phyloP scores from a whole-genome alignment of 1,284 basidiomycete genomes.

The Fomitopsis palustris region DNA sequence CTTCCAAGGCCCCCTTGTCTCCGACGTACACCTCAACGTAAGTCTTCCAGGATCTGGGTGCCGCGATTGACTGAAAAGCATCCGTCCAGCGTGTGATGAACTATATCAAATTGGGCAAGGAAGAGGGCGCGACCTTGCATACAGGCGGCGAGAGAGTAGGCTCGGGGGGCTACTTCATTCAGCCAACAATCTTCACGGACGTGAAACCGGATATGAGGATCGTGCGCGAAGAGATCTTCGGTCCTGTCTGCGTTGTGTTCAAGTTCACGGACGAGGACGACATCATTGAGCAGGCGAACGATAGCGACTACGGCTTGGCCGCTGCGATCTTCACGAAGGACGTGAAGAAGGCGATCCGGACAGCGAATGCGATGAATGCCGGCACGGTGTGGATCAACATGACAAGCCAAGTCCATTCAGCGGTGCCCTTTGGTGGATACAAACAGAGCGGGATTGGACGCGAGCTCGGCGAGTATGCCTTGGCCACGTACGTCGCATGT shows the following conservation, averaged over 20 bases:
- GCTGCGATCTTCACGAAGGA: constrained; percentile 84
- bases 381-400: constrained; percentile 87
- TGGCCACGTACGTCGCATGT: constrained; percentile 49
- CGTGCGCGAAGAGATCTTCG: constrained; percentile 89
- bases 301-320: constrained; percentile 79
- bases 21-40: constrained; percentile 63
- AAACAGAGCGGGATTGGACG: constrained; percentile 85
- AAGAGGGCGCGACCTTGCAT: constrained; percentile 80
- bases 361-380: constrained; percentile 76
- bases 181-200: constrained; percentile 85
- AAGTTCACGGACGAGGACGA: constrained; percentile 65
- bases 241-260: constrained; percentile 75
- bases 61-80: too few relatives aligned
- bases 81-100: constrained; percentile 83
- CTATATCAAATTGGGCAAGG: constrained; percentile 85
- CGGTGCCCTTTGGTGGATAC: constrained; percentile 85
- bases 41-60: too few relatives aligned
- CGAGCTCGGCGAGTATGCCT: constrained; percentile 82
- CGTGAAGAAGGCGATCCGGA: constrained; percentile 70
- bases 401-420: constrained; percentile 60
- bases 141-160: constrained; percentile 77
- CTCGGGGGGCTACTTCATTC: constrained; percentile 70
- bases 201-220: constrained; percentile 81
- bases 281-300: constrained; percentile 78
- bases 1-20: constrained; percentile 90